phyloP scores from a whole-genome alignment of 305 asterid genomes.

The Plantago lanceolata region DNA sequence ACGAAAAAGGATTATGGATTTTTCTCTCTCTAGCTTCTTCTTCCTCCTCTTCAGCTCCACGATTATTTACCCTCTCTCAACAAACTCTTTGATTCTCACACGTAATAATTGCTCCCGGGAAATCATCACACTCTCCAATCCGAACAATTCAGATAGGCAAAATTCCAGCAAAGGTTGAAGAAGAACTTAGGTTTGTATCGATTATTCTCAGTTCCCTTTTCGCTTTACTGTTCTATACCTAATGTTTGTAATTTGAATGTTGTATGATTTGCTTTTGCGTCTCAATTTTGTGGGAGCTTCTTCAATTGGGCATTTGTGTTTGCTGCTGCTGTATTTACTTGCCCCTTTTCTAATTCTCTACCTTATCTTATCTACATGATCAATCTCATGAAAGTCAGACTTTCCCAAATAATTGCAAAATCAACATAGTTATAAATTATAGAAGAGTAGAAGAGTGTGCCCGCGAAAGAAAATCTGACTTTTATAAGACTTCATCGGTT shows the following conservation, averaged over 20 bases:
- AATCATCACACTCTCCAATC: too few species aligned
- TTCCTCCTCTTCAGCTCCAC: constrained; percentile 1
- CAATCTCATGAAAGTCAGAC: too few species aligned
- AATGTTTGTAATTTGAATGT: not conserved
- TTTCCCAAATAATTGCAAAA: too few species aligned
- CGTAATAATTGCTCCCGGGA: not conserved
- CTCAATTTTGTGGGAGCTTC: too few species aligned
- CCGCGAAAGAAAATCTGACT: too few species aligned
- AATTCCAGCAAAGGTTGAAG: not conserved
- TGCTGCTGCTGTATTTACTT: constrained; percentile 21
- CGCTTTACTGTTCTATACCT: not conserved
- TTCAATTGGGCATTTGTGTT: constrained; percentile 22
- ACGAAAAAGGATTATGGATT: too few species aligned
- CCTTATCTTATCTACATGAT: too few species aligned
- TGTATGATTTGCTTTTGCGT: constrained; percentile 3
- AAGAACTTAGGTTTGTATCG: not conserved
- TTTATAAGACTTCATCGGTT: too few species aligned
- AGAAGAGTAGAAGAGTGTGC: too few species aligned
- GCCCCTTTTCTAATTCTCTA: not conserved
- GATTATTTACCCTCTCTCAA: not conserved
- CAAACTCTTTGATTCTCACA: not conserved
- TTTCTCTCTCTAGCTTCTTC: too few species aligned
- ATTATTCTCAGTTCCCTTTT: not conserved
- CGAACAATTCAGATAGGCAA: not conserved
- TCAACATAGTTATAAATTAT: too few species aligned